Percentiles rank a stretch among this genome's conserved stretches.
These are phyloP conservation scores for Fraxinus baroniana DNA, from an alignment of 305 asterid genomes.

Conservation along the genomic window DNA sequence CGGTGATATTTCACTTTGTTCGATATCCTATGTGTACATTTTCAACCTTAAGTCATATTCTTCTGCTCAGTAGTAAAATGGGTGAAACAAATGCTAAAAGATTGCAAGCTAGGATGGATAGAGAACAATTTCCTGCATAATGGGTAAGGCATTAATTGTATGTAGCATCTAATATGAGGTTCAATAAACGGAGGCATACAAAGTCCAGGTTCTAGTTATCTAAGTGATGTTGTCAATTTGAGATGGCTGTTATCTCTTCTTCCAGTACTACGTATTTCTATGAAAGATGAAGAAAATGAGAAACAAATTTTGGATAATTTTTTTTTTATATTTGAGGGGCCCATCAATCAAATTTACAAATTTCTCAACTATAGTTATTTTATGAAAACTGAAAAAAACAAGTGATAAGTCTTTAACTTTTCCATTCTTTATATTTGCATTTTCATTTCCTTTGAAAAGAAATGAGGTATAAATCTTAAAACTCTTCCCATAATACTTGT, in stretches of 20 bases:
- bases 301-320: not conserved
- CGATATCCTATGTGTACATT: not conserved
- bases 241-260: not conserved
- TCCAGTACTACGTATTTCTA: not conserved
- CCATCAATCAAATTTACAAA: not conserved
- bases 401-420: not conserved
- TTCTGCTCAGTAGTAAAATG: not conserved
- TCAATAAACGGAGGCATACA: not conserved
- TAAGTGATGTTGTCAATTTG: not conserved
- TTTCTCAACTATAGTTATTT: not conserved
- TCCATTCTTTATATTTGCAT: not conserved
- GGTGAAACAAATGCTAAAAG: not conserved
- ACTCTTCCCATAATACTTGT: not conserved
- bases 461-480: not conserved
- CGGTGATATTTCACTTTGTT: not conserved
- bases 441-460: not conserved
- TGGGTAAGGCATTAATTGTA: not conserved
- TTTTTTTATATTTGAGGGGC: not conserved
- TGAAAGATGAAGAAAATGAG: not conserved
- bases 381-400: not conserved
- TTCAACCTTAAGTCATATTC: not conserved
- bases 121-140: not conserved
- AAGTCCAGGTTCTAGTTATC: not conserved
- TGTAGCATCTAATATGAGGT: not conserved
- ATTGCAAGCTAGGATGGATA: not conserved